These are phyloP conservation scores for Spiraea crenata DNA, from an alignment of 331 rosid genomes.

Conservation along the genomic window DNA sequence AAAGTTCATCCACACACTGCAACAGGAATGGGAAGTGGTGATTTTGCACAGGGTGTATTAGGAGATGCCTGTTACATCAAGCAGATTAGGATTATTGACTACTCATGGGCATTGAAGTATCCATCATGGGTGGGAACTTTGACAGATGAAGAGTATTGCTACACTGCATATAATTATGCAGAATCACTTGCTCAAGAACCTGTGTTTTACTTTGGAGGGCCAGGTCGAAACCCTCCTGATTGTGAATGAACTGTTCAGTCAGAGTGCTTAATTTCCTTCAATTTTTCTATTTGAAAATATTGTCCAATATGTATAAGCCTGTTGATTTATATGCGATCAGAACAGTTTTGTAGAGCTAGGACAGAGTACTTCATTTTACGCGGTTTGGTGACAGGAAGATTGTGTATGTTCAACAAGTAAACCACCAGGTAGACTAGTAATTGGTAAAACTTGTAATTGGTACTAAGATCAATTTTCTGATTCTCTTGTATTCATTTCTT, in stretches of 20 bases:
- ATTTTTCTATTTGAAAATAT: not conserved
- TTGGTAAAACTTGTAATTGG: too few species aligned
- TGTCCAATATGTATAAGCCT: too few species aligned
- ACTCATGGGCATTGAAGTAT: slow-evolving; percentile 37
- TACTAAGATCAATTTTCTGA: too few species aligned
- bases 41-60: slow-evolving; percentile 14
- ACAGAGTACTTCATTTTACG: too few species aligned
- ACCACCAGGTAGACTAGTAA: too few species aligned
- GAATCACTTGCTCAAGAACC: slow-evolving; percentile 34
- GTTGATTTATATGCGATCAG: too few species aligned
- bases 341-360: too few species aligned
- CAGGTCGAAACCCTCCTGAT: slow-evolving; percentile 34
- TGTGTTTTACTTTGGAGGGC: slow-evolving; percentile 56
- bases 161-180: slow-evolving; percentile 20
- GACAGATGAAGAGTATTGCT: slow-evolving; percentile 45
- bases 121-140: slow-evolving; percentile 26
- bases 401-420: too few species aligned
- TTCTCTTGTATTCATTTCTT: too few species aligned
- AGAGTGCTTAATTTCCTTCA: too few species aligned
- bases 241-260: too few species aligned
- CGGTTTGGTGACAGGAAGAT: too few species aligned
- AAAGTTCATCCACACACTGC: slow-evolving; percentile 43
- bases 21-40: slow-evolving; percentile 69
- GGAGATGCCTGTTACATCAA: slow-evolving; percentile 37
- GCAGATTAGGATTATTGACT: slow-evolving; percentile 37